Evolutionary conservation across 2,329 filamentous ascomycete species (phyloP).

Genomic region (Penicillium sp.): DNA sequence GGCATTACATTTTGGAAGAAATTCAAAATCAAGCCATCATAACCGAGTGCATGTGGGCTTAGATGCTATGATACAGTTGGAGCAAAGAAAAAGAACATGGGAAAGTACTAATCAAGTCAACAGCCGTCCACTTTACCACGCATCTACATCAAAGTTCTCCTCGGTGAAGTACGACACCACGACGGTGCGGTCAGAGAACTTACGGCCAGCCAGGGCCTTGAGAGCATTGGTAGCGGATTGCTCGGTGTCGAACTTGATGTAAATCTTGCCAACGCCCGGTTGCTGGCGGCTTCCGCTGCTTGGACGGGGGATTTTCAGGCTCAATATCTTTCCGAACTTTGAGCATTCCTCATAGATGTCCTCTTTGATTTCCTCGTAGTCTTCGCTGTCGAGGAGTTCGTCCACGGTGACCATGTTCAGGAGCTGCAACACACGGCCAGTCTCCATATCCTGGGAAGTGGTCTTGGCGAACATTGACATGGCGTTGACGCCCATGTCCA

Average conservation of each 20-base stretch:
- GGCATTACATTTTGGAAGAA: neutral
- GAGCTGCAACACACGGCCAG: constrained; percentile 79
- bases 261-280: constrained; percentile 94
- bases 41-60: constrained; percentile 11
- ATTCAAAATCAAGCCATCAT: constrained; percentile 6
- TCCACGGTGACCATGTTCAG: constrained; percentile 98
- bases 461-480: constrained; percentile 97
- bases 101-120: constrained; percentile 4
- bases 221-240: constrained; percentile 80
- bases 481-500: constrained; percentile 94
- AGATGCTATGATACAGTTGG: constrained; percentile 19
- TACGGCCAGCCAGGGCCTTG: constrained; percentile 83
- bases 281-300: constrained; percentile 76
- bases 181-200: constrained; percentile 94
- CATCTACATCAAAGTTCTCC: constrained; percentile 76
- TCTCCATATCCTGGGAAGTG: constrained; percentile 70
- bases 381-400: constrained; percentile 86
- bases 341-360: constrained; percentile 89
- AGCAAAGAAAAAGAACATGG: constrained; percentile 5
- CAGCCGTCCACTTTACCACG: constrained; percentile 14
- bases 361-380: constrained; percentile 97
- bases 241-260: constrained; percentile 79
- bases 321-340: constrained; percentile 80
- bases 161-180: constrained; percentile 95
- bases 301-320: constrained; percentile 90